Base-by-base conservation (phyloP, 2,329 filamentous ascomycete species). In the Rutstroemia sydowiana region DNA sequence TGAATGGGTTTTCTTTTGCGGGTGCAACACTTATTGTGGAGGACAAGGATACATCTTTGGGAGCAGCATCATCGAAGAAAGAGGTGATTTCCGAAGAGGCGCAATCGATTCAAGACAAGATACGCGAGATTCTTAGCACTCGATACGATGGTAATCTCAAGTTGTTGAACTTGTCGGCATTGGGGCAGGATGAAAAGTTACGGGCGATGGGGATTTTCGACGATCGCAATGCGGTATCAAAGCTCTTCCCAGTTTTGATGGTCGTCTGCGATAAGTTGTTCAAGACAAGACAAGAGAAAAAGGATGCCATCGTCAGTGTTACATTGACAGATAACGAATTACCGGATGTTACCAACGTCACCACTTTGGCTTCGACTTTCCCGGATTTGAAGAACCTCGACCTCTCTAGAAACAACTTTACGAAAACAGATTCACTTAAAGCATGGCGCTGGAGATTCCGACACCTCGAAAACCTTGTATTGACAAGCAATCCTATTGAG, bases 231-330 rank as follows among this genome's bases (percentile, higher is more conserved):
- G 81, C 84, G 3, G 58, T 61, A 10, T 55, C 59, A n/a, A 98
- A 96, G 68, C 87, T 95, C 56, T 96, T 97, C 71, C 88, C 87
- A 48, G 92, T 88, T 1, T 75, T 97, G 56, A 95, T 97, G 87
- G 82, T 81, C 54, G 83, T 96, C 43, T 90, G 88, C 66, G 84
- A 95, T 48, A 73, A 81, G 55, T 78, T 85, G 16, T 95, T 95
- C 72, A 83, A 85, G 59, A 84, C 78, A 2, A 66, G 78, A 11
- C 75, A 84, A 55, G 83, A 85, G 45, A 91, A 91, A 67, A 79
- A 82, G 45, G 84, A 90, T 43, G 85, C 85, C 4, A 85, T 98
- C 45, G 74, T 85, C 57, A 92, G 88, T 64, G 84, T 97, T 61
- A 88, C 85, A 34, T 77, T 98, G 11, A 83, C 86, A 16, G 81